Percentiles rank a stretch among this genome's conserved stretches.
These are phyloP conservation scores for Pestalotiopsis sp. DNA, from an alignment of 2,329 filamentous ascomycete genomes.

Conservation along the genomic window DNA sequence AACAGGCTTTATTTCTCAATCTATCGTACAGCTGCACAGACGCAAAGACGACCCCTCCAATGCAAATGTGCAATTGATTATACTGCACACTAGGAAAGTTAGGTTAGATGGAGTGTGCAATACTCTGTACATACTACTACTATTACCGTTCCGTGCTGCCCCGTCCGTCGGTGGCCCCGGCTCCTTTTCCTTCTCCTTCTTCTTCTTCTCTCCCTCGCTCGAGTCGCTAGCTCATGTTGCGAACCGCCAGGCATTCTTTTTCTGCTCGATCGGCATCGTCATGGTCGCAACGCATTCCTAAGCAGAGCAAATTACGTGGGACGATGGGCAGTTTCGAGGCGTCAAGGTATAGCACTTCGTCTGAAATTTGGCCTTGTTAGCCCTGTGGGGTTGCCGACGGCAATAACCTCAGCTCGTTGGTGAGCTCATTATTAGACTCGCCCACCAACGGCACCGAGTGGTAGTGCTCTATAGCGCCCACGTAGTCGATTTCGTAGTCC, in stretches of 20 bases:
- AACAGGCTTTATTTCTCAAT: neutral
- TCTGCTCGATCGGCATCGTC: neutral
- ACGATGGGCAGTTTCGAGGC: neutral
- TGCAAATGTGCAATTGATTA: too few relatives aligned
- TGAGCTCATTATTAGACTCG: neutral
- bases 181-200: neutral
- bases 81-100: too few relatives aligned
- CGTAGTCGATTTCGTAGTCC: neutral
- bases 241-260: neutral
- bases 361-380: constrained; percentile 3
- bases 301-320: neutral
- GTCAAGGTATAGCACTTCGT: constrained; percentile 5
- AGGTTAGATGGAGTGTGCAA: too few relatives aligned
- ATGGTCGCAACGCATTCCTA: constrained; percentile 4
- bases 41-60: too few relatives aligned
- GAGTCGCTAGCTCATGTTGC: neutral
- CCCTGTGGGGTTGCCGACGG: neutral
- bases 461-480: neutral
- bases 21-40: neutral
- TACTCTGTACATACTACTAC: neutral
- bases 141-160: neutral
- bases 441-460: neutral
- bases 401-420: neutral
- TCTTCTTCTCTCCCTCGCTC: neutral
- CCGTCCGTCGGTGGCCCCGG: neutral